phyloP scores from a whole-genome alignment of 2,329 filamentous ascomycete species.

The Coccinonectria pachysandricola region DNA sequence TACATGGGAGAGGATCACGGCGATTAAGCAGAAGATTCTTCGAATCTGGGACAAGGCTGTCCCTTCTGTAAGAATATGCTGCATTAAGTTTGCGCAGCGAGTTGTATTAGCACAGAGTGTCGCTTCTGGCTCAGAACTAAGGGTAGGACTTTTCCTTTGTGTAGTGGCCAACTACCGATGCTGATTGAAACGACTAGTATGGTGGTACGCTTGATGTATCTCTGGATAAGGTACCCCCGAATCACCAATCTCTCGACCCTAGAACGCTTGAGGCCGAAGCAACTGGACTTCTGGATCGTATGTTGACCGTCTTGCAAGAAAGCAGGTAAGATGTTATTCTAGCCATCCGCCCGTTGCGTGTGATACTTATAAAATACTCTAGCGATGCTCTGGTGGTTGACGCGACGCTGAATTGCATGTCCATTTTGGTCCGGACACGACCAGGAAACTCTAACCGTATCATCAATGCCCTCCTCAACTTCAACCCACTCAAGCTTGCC shows the following conservation, averaged over 20 bases:
- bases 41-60: slow-evolving; percentile 75
- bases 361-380: slow-evolving; percentile 9
- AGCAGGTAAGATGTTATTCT: slow-evolving; percentile 60
- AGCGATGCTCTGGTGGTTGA: slow-evolving; percentile 85
- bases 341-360: too few relatives aligned
- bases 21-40: slow-evolving; percentile 82
- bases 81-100: slow-evolving; percentile 93
- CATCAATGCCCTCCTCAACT: slow-evolving; percentile 72
- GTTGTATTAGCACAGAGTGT: slow-evolving; percentile 87
- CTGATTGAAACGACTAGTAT: slow-evolving; percentile 24
- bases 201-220: slow-evolving; percentile 61
- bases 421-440: slow-evolving; percentile 71
- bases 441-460: slow-evolving; percentile 78
- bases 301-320: slow-evolving; percentile 78
- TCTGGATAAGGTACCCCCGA: slow-evolving; percentile 71
- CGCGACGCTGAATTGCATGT: slow-evolving; percentile 81
- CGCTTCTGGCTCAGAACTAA: slow-evolving; percentile 69
- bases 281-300: slow-evolving; percentile 77
- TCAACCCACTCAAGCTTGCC: slow-evolving; percentile 80
- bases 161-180: too few relatives aligned
- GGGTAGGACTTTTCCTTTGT: too few relatives aligned
- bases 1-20: slow-evolving; percentile 78
- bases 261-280: slow-evolving; percentile 86
- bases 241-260: slow-evolving; percentile 70
- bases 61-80: slow-evolving; percentile 76